Conservation (phyloP, 768 basidiomycete genomes). For the Cubamyces sp. region DNA sequence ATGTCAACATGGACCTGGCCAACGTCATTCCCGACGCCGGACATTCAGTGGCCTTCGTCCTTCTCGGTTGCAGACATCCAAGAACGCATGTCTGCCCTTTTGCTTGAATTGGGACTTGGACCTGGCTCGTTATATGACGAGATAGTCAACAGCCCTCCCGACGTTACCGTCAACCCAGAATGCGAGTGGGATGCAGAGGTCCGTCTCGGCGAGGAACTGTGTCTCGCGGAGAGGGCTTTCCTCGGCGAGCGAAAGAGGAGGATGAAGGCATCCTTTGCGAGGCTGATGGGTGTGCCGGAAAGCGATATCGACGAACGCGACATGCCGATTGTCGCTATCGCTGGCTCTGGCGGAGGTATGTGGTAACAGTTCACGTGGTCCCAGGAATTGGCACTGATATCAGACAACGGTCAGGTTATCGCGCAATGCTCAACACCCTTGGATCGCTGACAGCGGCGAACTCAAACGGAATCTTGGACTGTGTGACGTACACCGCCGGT, state of each 20-base stretch:
- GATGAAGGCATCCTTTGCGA: slow-evolving; percentile 28
- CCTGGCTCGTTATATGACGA: slow-evolving; percentile 33
- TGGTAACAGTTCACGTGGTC: not conserved
- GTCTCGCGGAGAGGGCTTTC: slow-evolving; percentile 31
- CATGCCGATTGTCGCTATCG: slow-evolving; percentile 32
- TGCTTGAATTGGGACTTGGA: slow-evolving; percentile 30
- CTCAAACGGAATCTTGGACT: slow-evolving; percentile 25
- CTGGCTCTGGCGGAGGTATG: slow-evolving; percentile 34
- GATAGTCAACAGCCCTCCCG: slow-evolving; percentile 28
- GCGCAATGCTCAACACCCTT: slow-evolving; percentile 34
- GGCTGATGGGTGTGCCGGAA: slow-evolving; percentile 28
- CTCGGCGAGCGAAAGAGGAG: slow-evolving; percentile 26
- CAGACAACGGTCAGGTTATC: slow-evolving; percentile 23
- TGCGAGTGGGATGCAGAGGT: slow-evolving; percentile 35
- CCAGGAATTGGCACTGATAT: not conserved
- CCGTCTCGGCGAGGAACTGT: slow-evolving; percentile 32
- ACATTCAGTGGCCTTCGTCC: slow-evolving; percentile 28
- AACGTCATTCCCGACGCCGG: slow-evolving; percentile 9
- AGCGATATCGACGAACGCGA: slow-evolving; percentile 32
- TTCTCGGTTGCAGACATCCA: slow-evolving; percentile 26
- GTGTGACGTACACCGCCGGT: slow-evolving; percentile 32
- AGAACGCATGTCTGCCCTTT: slow-evolving; percentile 27
- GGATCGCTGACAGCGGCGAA: slow-evolving; percentile 30
- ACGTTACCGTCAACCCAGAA: slow-evolving; percentile 28
- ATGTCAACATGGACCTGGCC: slow-evolving; percentile 32